Conservation (phyloP, 441 rosid genomes). For the Macaranga tanarius region DNA sequence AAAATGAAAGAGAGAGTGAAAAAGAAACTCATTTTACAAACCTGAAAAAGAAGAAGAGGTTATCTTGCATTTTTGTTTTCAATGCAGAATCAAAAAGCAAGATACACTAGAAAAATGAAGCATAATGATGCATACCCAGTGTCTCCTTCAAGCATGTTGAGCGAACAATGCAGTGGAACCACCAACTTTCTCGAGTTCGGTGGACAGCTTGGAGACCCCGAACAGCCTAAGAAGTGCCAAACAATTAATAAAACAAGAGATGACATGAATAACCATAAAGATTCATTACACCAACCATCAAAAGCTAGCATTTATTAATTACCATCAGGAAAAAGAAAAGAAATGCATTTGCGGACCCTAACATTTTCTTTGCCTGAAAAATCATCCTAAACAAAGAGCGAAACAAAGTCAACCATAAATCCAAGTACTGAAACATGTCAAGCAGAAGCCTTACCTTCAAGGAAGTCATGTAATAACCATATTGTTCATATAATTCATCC, state of each 20-base stretch:
- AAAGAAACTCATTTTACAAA: background rate
- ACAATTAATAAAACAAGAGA: background rate
- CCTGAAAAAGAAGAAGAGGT: background rate
- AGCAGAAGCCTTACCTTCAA: conserved; percentile 45
- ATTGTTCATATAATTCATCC: conserved; percentile 73
- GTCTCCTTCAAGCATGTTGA: conserved; percentile 96
- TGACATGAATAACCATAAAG: background rate
- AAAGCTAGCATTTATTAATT: background rate
- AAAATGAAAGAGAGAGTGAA: background rate
- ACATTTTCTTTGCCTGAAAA: conserved; percentile 37
- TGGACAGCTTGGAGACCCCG: conserved; percentile 43
- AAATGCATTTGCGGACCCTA: conserved; percentile 63
- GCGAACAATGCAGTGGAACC: conserved; percentile 68
- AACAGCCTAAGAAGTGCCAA: conserved; percentile 37
- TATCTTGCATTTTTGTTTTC: too few species aligned
- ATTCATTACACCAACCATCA: too few species aligned
- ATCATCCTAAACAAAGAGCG: conserved; percentile 40
- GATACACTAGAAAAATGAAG: background rate
- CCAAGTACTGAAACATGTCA: background rate
- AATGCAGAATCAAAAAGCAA: too few species aligned
- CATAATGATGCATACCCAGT: conserved; percentile 54
- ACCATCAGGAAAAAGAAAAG: conserved; percentile 81
- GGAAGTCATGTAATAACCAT: conserved; percentile 53
- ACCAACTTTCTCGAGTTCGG: conserved; percentile 49
- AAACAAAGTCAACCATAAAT: conserved; percentile 1